A percentile compares a stretch with the other conserved stretches of the same genome.
phyloP scores from a whole-genome alignment of 805 yeast species.

The Candida quercuum region DNA sequence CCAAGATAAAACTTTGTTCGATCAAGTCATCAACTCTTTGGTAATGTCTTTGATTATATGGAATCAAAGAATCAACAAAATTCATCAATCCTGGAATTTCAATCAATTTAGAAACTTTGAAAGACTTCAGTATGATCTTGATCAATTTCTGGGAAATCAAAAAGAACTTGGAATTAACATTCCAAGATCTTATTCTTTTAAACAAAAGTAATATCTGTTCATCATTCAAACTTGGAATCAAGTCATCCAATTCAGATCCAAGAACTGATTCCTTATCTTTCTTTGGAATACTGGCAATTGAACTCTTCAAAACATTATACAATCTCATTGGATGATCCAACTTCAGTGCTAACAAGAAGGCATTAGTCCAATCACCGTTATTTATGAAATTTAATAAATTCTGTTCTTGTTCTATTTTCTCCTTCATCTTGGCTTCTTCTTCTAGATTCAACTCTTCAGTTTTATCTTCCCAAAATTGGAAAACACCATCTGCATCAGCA shows the following conservation, averaged over 20 bases:
- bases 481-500: constrained; percentile 94
- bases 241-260: constrained; percentile 53
- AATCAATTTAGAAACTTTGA: constrained; percentile 49
- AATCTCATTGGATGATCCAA: constrained; percentile 88
- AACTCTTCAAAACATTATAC: constrained; percentile 66
- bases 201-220: constrained; percentile 59
- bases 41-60: constrained; percentile 86
- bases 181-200: constrained; percentile 89
- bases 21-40: constrained; percentile 69
- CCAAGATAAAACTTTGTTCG: constrained; percentile 82
- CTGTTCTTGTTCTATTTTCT: constrained; percentile 82
- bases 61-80: constrained; percentile 69
- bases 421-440: constrained; percentile 44
- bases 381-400: constrained; percentile 69
- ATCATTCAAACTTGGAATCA: constrained; percentile 50
- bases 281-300: constrained; percentile 36
- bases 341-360: constrained; percentile 78
- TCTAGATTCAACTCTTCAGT: constrained; percentile 64
- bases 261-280: constrained; percentile 37
- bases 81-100: constrained; percentile 64
- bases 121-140: constrained; percentile 53
- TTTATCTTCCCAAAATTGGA: constrained; percentile 85
- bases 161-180: constrained; percentile 78
- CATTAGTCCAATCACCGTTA: constrained; percentile 79
- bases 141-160: constrained; percentile 76